Percentiles rank a stretch among this genome's conserved stretches.
Evolutionary conservation across 257 asterid genomes (phyloP).

Genomic region (Striga asiatica): DNA sequence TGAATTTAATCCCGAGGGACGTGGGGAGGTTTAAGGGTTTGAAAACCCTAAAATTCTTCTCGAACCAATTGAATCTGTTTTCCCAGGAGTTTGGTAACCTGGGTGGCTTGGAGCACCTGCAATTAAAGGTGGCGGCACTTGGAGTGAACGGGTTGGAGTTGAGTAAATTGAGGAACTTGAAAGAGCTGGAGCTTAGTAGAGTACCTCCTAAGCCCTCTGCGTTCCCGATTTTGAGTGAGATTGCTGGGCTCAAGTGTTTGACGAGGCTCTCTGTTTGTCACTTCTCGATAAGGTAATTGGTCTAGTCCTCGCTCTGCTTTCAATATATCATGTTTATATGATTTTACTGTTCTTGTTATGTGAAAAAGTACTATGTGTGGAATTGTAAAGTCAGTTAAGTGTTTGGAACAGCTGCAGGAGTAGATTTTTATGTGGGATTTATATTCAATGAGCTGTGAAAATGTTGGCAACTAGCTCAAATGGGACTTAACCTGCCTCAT

Average conservation of each 20-base stretch:
- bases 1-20: conserved; percentile 56
- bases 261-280: conserved; percentile 83
- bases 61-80: conserved; percentile 74
- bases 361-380: no score
- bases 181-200: conserved; percentile 79
- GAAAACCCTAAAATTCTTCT: conserved; percentile 68
- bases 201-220: conserved; percentile 67
- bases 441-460: no score
- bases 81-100: conserved; percentile 54
- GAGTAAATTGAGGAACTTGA: conserved; percentile 53
- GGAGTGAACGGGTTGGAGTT: conserved; percentile 69
- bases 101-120: conserved; percentile 62
- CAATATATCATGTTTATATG: no score
- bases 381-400: no score
- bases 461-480: no score
- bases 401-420: no score
- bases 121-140: conserved; percentile 55
- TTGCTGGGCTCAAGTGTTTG: conserved; percentile 61
- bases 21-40: conserved; percentile 51
- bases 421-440: no score
- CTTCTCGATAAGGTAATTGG: conserved; percentile 69
- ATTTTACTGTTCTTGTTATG: no score
- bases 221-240: conserved; percentile 53
- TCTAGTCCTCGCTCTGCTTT: no score
- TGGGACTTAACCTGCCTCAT: no score